Evolutionary conservation across 2,329 filamentous ascomycete genomes (phyloP), one percentile per base, ranked within the genome.

Genomic region (Xylariaceae sp.): DNA sequence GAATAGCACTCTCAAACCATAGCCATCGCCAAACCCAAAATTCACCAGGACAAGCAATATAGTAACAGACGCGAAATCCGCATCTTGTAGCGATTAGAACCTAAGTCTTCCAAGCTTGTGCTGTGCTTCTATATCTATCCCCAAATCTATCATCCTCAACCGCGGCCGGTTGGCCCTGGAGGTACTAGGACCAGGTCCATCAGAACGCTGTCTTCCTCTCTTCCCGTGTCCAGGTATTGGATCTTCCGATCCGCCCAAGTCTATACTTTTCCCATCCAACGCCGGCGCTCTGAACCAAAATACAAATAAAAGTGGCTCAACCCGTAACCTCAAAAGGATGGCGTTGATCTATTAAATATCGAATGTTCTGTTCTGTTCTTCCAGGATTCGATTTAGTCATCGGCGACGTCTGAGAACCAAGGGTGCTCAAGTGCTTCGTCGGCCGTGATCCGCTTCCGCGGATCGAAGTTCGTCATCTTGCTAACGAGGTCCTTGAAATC

Each of bases 401-500:
- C 53, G 19, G 57, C 40, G 9, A 50, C 59, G 34, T 60, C 59
- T 15, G 52, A 18, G 49, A 69, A 70, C 65, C 65, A 69, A 21
- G 63, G 59, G 41, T 70, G 72, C 8, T 65, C 58, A 21, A 74
- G 65, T 40, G 72, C 71, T 55, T 74, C 64, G 43, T 63, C 61
- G 48, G 72, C 72, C 40, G 72, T 72, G 51, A 74, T 68, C 40
- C 72, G 63, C 65, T 65, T 68, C 19, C 61, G 59, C 7, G 73
- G 73, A 58, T 75, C 72, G 55, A 75, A 68, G 51, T 65, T 67
- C 30, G 67, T 73, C 68, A 75, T 70, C 47, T 66, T 61, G 47
- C 54, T 47, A 55, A 75, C 65, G 22, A 75, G 61, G 49, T 74
- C 72, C 54, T 71, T 71, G 58, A 75, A 72, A 2, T 66, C 63